Percentiles rank a stretch among this genome's conserved stretches.
phyloP scores from a whole-genome alignment of 179 eudicot genomes.

The Actinidia chinensis region DNA sequence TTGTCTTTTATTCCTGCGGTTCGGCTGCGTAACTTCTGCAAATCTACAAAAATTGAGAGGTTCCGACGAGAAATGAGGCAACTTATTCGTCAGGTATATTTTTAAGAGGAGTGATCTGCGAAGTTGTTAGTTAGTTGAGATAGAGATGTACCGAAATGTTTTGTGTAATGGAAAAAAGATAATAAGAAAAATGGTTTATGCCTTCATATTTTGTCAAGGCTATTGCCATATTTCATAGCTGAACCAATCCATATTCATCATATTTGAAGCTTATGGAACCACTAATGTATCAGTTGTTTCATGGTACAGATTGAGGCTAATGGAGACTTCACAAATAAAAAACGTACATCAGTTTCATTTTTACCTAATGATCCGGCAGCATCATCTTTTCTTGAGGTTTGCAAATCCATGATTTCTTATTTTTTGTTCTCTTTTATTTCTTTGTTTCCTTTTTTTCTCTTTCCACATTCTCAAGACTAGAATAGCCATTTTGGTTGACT shows the following conservation, averaged over 20 bases:
- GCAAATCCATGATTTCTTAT: slow-evolving; percentile 11
- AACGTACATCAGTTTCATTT: slow-evolving; percentile 55
- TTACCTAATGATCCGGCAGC: slow-evolving; percentile 86
- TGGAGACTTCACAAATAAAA: slow-evolving; percentile 65
- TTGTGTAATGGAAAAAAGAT: neutral
- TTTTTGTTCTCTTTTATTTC: neutral
- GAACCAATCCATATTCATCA: neutral
- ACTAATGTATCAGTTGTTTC: slow-evolving; percentile 12
- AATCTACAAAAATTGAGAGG: slow-evolving; percentile 85
- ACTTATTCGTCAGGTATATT: slow-evolving; percentile 71
- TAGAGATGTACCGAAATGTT: neutral
- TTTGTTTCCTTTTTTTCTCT: neutral
- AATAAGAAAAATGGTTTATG: neutral
- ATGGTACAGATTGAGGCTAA: slow-evolving; percentile 74
- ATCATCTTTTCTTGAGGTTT: slow-evolving; percentile 73
- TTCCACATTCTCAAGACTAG: neutral
- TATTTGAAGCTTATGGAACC: neutral
- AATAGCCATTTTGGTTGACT: neutral
- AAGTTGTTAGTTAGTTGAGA: neutral
- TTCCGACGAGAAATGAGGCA: slow-evolving; percentile 77
- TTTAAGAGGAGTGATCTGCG: neutral
- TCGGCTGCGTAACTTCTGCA: slow-evolving; percentile 77
- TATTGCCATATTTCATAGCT: neutral
- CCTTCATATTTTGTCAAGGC: neutral
- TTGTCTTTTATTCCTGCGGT: slow-evolving; percentile 76